These are phyloP conservation scores for Fusarium algeriense DNA, from an alignment of 2,329 filamentous ascomycete species.

Conservation along the genomic window DNA sequence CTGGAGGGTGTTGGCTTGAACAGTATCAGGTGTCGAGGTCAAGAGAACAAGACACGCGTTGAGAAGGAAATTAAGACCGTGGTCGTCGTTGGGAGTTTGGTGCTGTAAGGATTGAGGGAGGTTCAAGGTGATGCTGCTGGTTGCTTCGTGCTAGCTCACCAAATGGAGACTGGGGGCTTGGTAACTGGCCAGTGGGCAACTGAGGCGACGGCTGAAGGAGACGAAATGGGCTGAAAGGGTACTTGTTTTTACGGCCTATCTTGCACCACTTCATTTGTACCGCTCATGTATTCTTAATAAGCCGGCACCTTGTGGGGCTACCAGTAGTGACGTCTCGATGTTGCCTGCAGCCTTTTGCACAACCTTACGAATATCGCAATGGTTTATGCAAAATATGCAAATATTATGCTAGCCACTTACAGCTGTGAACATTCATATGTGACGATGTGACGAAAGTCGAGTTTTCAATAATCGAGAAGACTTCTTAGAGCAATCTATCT, in stretches of 20 bases:
- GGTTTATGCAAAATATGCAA: constrained; percentile 25
- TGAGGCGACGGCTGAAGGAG: constrained; percentile 23
- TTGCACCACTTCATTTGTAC: constrained; percentile 40
- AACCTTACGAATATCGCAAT: background rate
- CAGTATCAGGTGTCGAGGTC: constrained; percentile 1
- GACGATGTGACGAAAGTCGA: background rate
- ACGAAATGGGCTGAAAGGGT: constrained; percentile 32
- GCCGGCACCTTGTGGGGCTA: constrained; percentile 38
- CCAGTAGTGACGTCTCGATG: constrained; percentile 53
- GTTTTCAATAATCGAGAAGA: background rate
- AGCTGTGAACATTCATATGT: background rate
- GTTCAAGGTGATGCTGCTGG: constrained; percentile 38
- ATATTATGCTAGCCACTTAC: background rate
- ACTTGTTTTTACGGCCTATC: constrained; percentile 22
- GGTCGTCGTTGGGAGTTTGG: constrained; percentile 23
- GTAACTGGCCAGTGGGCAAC: constrained; percentile 39
- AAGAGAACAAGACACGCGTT: constrained; percentile 15
- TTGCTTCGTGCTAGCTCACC: constrained; percentile 39
- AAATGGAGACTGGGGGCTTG: constrained; percentile 41
- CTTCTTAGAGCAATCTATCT: background rate
- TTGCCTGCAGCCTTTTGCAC: constrained; percentile 47
- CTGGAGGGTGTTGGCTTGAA: constrained; percentile 16
- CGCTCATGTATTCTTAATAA: constrained; percentile 35
- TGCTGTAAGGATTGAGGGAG: constrained; percentile 28
- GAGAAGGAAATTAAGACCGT: constrained; percentile 3